These are phyloP conservation scores for Hymenoscyphus linearis DNA, from an alignment of 2,329 filamentous ascomycete genomes.

Conservation along the genomic window DNA sequence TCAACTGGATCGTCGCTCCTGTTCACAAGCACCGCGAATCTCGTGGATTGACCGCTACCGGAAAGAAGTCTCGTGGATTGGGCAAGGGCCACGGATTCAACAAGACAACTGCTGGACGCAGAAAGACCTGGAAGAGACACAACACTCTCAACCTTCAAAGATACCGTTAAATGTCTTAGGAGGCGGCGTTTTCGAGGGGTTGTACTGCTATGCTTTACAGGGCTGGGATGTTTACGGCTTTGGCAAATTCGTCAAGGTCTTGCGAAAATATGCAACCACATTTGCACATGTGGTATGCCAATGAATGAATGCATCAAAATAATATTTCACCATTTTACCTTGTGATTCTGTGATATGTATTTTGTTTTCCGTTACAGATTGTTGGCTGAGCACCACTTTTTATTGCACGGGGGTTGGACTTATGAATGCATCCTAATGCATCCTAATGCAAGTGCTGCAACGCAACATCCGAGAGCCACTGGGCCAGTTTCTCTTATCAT, in stretches of 20 bases:
- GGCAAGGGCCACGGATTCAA: conserved; percentile 99
- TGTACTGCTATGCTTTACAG: conserved; percentile 20
- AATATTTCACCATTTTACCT: background rate
- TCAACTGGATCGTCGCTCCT: conserved; percentile 99
- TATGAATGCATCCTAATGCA: background rate
- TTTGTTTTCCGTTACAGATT: background rate
- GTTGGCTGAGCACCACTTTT: background rate
- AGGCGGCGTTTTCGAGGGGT: conserved; percentile 23
- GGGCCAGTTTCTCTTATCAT: background rate
- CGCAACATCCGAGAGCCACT: background rate
- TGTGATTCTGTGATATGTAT: conserved; percentile 1
- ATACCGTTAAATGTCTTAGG: conserved; percentile 66
- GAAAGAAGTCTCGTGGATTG: conserved; percentile 99
- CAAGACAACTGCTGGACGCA: conserved; percentile 94
- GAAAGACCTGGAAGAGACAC: conserved; percentile 99
- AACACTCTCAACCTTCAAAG: conserved; percentile 99
- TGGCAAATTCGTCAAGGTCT: background rate
- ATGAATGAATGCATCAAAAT: conserved; percentile 18
- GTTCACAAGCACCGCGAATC: conserved; percentile 99
- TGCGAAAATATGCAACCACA: conserved; percentile 8
- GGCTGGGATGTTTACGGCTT: conserved; percentile 23
- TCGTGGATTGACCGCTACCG: conserved; percentile 94
- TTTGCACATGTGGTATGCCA: conserved; percentile 22
- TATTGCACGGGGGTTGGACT: background rate
- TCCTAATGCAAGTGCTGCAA: background rate